A percentile compares a stretch with the other conserved stretches of the same genome.
Evolutionary conservation across 805 yeast genomes (phyloP).

Genomic region (Metschnikowia orientalis): DNA sequence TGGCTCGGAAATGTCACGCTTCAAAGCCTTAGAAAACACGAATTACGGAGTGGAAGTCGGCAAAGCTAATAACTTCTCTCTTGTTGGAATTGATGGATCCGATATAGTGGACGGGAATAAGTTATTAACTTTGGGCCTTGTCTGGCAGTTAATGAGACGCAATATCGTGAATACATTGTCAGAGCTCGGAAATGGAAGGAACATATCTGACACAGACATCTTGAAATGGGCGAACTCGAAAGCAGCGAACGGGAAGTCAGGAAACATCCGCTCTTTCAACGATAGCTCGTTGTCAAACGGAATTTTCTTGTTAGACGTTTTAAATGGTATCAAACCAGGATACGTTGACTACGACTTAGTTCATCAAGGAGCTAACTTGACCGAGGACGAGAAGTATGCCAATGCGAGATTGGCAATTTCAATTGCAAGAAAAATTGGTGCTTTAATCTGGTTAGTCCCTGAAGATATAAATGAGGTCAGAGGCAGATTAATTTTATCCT

Average conservation of each 20-base stretch:
- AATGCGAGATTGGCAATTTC: constrained; percentile 97
- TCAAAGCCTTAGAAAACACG: constrained; percentile 95
- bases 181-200: constrained; percentile 66
- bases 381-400: constrained; percentile 81
- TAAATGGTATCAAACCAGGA: constrained; percentile 94
- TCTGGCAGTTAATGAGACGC: constrained; percentile 98
- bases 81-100: constrained; percentile 97
- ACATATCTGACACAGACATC: constrained; percentile 75
- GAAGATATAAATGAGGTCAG: constrained; percentile 97
- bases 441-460: constrained; percentile 98
- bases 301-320: constrained; percentile 79
- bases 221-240: constrained; percentile 90
- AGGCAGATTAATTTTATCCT: constrained; percentile 86
- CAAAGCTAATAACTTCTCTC: constrained; percentile 83
- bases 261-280: constrained; percentile 75
- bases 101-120: constrained; percentile 94
- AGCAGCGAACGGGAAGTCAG: constrained; percentile 74
- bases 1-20: constrained; percentile 76
- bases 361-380: constrained; percentile 56
- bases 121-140: constrained; percentile 83
- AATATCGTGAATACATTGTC: constrained; percentile 84
- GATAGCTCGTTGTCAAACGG: constrained; percentile 76
- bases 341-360: constrained; percentile 95
- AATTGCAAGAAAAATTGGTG: constrained; percentile 96
- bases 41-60: constrained; percentile 98